Percentiles rank a stretch among this genome's conserved stretches.
Conservation (phyloP, 2,329 filamentous ascomycete species). For the Scolecobasidium constrictum region DNA sequence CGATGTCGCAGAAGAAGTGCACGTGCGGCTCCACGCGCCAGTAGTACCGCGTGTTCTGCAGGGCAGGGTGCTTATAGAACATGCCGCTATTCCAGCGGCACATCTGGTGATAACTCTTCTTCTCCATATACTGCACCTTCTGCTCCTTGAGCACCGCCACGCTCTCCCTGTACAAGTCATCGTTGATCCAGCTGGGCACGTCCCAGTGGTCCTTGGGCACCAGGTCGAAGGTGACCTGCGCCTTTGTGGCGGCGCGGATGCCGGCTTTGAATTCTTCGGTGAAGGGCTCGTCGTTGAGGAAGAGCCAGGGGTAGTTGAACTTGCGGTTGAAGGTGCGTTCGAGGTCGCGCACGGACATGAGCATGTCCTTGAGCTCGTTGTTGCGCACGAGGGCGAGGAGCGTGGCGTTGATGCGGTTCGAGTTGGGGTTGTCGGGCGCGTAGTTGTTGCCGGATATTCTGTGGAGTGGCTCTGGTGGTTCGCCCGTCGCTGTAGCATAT, state of each 20-base stretch:
- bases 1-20: slow-evolving; percentile 97
- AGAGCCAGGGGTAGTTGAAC: slow-evolving; percentile 99
- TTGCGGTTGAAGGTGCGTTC: slow-evolving; percentile 96
- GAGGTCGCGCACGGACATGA: slow-evolving; percentile 81
- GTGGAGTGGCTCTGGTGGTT: slow-evolving; percentile 67
- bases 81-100: slow-evolving; percentile 97
- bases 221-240: slow-evolving; percentile 73
- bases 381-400: slow-evolving; percentile 88
- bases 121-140: slow-evolving; percentile 80
- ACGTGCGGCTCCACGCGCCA: slow-evolving; percentile 99
- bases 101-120: slow-evolving; percentile 95
- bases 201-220: slow-evolving; percentile 96
- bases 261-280: slow-evolving; percentile 81
- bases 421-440: slow-evolving; percentile 60
- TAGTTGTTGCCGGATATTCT: slow-evolving; percentile 65
- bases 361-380: slow-evolving; percentile 71
- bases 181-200: slow-evolving; percentile 82
- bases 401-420: slow-evolving; percentile 84
- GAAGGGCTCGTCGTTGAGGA: slow-evolving; percentile 95
- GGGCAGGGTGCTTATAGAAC: slow-evolving; percentile 92
- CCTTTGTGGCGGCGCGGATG: slow-evolving; percentile 75
- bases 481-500: slow-evolving; percentile 56
- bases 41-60: slow-evolving; percentile 78
- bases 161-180: slow-evolving; percentile 75
- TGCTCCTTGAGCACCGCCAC: slow-evolving; percentile 72